Base-by-base conservation (phyloP, 495 filamentous ascomycete species). In the Daldinia decipiens region DNA sequence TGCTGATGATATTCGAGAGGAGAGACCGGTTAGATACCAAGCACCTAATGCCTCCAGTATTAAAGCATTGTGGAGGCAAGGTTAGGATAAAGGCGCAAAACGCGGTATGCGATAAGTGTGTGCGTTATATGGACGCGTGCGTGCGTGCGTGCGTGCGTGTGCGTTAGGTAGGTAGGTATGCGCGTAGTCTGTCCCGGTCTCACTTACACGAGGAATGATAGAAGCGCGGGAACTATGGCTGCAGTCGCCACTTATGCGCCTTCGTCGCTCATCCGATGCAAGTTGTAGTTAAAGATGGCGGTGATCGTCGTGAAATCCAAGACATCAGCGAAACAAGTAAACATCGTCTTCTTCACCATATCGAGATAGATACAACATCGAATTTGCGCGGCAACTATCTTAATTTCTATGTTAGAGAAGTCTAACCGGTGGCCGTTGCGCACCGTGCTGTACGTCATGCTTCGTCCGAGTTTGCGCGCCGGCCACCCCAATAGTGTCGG, bases 161-260 rank as follows among this genome's bases (percentile, higher is more conserved):
- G 53, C 19, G 34, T 55, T 51, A 59, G 59, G 34, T 58, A 54
- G 51, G 59, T 60, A 68, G 47, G 60, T 65, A 39, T 59, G 50
- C 31, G 60, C 55, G 43, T 53, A 27, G 53, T 47, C 17, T 56
- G 24, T 68, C 50, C 50, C 56, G 56, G 65, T 73, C 61, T 68
- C 57, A 68, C 70, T 68, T 65, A 65, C 65, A 65, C 60, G 65
- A 68, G 63, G 36, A 40, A 50, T 59, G 69, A 59, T 43, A 59
- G 57, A 69, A 45, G 55, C 55, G 51, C 50, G 26, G 26, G 11
- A 68, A 31, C 24, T 38, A 65, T 64, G 52, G 21, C 55, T 68
- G 64, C 47, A 52, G 59, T 68, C 51, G 56, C 70, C 64, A 65
- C 58, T 60, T 19, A 47, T 40, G 24, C 54, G 19, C 56, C 34